A percentile compares a stretch with the other conserved stretches of the same genome.
These are phyloP conservation scores for Paulownia fortunei DNA, from an alignment of 257 asterid genomes.

Conservation along the genomic window DNA sequence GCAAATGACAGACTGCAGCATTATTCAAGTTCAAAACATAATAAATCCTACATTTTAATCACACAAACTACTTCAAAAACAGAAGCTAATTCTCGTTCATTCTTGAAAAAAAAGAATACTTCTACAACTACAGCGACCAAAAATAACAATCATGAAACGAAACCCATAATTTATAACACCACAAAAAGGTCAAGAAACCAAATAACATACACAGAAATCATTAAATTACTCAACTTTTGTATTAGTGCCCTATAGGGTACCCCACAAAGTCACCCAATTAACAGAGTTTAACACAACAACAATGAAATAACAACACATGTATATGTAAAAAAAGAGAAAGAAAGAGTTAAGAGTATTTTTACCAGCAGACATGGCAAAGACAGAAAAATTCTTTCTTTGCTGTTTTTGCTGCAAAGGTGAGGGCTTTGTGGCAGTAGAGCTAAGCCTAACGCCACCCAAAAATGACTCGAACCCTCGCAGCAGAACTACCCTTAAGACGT, in stretches of 20 bases:
- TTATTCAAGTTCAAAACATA: not conserved
- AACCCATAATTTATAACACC: not conserved
- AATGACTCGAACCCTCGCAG: constrained; percentile 48
- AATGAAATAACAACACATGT: not conserved
- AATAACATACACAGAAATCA: not conserved
- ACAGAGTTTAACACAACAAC: not conserved
- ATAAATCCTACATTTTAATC: not conserved
- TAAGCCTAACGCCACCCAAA: constrained; percentile 53
- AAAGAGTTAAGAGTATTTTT: constrained; percentile 24
- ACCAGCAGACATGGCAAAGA: constrained; percentile 87
- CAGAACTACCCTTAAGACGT: constrained; percentile 42
- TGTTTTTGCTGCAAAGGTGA: constrained; percentile 46
- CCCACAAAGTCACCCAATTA: constrained; percentile 11
- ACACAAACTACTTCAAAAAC: too few species aligned
- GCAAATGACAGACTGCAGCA: too few species aligned
- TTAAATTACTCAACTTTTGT: not conserved
- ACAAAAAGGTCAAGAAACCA: not conserved
- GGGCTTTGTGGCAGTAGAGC: constrained; percentile 41
- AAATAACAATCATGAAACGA: not conserved
- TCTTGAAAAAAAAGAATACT: not conserved
- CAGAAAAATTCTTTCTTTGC: constrained; percentile 48
- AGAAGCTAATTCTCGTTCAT: too few species aligned
- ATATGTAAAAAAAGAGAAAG: not conserved
- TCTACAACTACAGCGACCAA: not conserved
- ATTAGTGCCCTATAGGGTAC: not conserved